Conservation (phyloP, 176 grass and related monocot genomes). For the Aegilops speltoides region DNA sequence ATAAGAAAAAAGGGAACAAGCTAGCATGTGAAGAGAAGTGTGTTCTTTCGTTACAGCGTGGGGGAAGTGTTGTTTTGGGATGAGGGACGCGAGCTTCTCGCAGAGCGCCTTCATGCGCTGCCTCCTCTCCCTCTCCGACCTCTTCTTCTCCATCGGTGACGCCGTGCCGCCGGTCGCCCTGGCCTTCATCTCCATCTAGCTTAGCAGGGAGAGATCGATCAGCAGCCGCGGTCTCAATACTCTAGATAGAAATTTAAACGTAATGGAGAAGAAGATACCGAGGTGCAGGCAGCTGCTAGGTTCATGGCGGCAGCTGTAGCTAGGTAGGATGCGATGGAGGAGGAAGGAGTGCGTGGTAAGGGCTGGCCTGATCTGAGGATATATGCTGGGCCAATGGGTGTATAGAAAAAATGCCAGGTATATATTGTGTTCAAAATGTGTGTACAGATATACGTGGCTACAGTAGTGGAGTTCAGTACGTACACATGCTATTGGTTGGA, state of each 20-base stretch:
- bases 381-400: too few relatives aligned
- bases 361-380: not conserved
- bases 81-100: conserved; percentile 55
- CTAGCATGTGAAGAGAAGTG: too few relatives aligned
- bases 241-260: not conserved
- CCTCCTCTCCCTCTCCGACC: conserved; percentile 55
- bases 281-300: not conserved
- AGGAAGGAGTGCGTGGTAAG: not conserved
- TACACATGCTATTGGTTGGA: not conserved
- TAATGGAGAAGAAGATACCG: not conserved
- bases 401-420: not conserved
- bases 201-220: not conserved
- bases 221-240: not conserved
- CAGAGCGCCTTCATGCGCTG: conserved; percentile 65
- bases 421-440: not conserved
- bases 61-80: conserved; percentile 43
- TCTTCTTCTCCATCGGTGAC: conserved; percentile 45
- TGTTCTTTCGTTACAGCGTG: not conserved
- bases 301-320: not conserved
- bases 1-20: not conserved
- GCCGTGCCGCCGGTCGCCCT: not conserved
- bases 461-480: not conserved
- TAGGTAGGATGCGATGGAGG: too few relatives aligned
- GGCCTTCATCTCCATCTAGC: not conserved
- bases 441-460: not conserved